Conservation (phyloP, 768 basidiomycete species). For the Collybia sp. region DNA sequence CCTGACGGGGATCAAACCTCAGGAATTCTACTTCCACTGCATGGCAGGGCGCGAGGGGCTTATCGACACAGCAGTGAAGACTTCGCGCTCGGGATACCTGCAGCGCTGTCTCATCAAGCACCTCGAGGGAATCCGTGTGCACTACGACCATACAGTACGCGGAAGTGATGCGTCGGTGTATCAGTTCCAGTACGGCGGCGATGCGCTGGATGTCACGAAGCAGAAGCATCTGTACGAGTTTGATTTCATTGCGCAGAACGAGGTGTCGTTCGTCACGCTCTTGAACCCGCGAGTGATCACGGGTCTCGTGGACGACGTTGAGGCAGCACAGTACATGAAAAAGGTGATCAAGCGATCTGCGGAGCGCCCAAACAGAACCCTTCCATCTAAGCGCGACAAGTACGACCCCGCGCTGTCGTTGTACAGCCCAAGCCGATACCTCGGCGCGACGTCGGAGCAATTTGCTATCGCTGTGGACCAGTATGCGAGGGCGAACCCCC, state of each 20-base stretch:
- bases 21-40: constrained; percentile 99
- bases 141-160: constrained; percentile 97
- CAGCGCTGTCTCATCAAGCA: constrained; percentile 99
- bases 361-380: constrained; percentile 32
- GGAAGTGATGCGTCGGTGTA: constrained; percentile 91
- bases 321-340: constrained; percentile 81
- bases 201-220: constrained; percentile 93
- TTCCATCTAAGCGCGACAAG: constrained; percentile 48
- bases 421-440: constrained; percentile 72
- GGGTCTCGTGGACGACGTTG: constrained; percentile 57
- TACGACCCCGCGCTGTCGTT: constrained; percentile 70
- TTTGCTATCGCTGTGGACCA: constrained; percentile 78
- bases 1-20: constrained; percentile 95
- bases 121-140: constrained; percentile 91
- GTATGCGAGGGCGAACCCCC: constrained; percentile 76
- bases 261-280: constrained; percentile 68
- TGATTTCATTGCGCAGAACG: constrained; percentile 89
- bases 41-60: constrained; percentile 99
- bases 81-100: constrained; percentile 95
- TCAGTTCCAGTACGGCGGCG: constrained; percentile 97
- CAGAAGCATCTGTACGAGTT: constrained; percentile 95
- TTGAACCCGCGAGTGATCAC: constrained; percentile 58
- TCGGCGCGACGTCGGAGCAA: constrained; percentile 90
- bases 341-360: constrained; percentile 75
- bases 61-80: constrained; percentile 99